phyloP scores from a whole-genome alignment of 2,329 filamentous ascomycete genomes.

The Penicillium polonicum region DNA sequence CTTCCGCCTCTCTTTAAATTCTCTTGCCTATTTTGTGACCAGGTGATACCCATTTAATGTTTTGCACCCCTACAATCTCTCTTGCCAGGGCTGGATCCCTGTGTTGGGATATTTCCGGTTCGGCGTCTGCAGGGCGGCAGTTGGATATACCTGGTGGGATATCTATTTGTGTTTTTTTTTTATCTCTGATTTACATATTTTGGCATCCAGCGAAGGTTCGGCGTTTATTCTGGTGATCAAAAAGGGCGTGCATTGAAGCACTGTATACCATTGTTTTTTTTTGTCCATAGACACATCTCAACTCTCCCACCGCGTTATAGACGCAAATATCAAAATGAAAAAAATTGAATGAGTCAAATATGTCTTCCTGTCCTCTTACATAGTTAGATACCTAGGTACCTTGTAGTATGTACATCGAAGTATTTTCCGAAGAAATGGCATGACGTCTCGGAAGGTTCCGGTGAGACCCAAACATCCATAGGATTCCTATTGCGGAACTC shows the following conservation, averaged over 20 bases:
- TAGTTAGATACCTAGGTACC: not conserved
- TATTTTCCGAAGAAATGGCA: not conserved
- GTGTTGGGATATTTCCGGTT: constrained; percentile 30
- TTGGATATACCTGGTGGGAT: constrained; percentile 23
- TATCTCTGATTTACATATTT: constrained; percentile 7
- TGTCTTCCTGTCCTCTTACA: not conserved
- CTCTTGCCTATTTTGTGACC: constrained; percentile 4
- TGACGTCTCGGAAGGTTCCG: constrained; percentile 2
- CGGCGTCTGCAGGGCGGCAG: constrained; percentile 27
- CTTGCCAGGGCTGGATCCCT: constrained; percentile 37
- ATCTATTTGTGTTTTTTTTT: constrained; percentile 8
- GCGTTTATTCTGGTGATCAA: constrained; percentile 22
- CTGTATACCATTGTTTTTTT: constrained; percentile 23
- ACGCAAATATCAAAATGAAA: constrained; percentile 24
- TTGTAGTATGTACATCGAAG: no score
- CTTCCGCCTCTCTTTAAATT: constrained; percentile 27
- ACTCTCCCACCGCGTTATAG: constrained; percentile 24
- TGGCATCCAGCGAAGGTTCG: constrained; percentile 25
- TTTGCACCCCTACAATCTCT: constrained; percentile 19
- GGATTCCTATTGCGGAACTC: not conserved
- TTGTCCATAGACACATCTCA: constrained; percentile 30
- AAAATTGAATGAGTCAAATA: constrained; percentile 20
- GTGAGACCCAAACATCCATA: not conserved
- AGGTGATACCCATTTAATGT: constrained; percentile 10
- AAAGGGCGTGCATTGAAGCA: constrained; percentile 17